phyloP scores from a whole-genome alignment of 176 grass and related monocot genomes.

The Zea mays region Zm-B73-REFERENCE-NAM-5.0 NC_050099.1:174895501-174896000 shows the following conservation, averaged over 20 bases:
- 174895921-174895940: background rate
- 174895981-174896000: slow-evolving; percentile 32
- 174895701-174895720: slow-evolving; percentile 25
- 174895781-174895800: slow-evolving; percentile 12
- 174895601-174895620: slow-evolving; percentile 14
- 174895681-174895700: background rate
- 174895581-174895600: background rate
- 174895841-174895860: slow-evolving; percentile 21
- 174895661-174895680: background rate
- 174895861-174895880: background rate
- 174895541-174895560: background rate
- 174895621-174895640: background rate
- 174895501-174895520: background rate
- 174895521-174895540: slow-evolving; percentile 20
- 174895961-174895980: background rate
- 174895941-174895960: background rate
- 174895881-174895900: slow-evolving; percentile 8
- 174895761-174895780: slow-evolving; percentile 18
- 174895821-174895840: slow-evolving; percentile 17
- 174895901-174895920: slow-evolving; percentile 20
- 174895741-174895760: slow-evolving; percentile 1
- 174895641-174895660: background rate
- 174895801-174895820: background rate
- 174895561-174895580: slow-evolving; percentile 20
- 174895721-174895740: background rate